These are phyloP conservation scores for Kwoniella dejecticola DNA, from an alignment of 768 basidiomycete genomes.

Conservation along the genomic window DNA sequence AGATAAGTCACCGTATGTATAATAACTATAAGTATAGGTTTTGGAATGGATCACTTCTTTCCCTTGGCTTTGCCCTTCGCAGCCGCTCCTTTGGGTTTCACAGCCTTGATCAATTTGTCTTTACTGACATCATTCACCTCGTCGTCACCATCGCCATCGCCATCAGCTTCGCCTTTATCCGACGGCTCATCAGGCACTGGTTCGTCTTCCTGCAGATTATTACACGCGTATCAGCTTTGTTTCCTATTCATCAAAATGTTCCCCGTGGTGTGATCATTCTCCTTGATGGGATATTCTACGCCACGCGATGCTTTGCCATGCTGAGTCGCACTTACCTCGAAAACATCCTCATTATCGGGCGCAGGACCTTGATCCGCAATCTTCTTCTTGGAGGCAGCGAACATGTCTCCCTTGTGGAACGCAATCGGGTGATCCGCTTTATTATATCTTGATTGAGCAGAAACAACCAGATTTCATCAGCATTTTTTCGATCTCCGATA, in stretches of 20 bases:
- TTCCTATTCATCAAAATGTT: not conserved
- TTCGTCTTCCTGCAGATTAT: conserved; percentile 37
- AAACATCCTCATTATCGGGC: conserved; percentile 90
- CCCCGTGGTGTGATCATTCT: too few species aligned
- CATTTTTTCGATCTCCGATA: not conserved
- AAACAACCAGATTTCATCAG: too few species aligned
- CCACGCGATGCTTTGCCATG: too few species aligned
- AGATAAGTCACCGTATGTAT: not conserved
- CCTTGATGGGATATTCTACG: too few species aligned
- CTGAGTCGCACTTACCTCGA: conserved; percentile 76
- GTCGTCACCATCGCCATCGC: conserved; percentile 59
- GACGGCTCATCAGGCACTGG: conserved; percentile 62
- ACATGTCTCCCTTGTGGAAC: conserved; percentile 77
- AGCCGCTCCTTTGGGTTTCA: conserved; percentile 50
- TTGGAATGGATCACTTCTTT: conserved; percentile 23
- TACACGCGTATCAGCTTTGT: not conserved
- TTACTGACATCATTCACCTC: conserved; percentile 62
- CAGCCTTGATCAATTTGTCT: conserved; percentile 66
- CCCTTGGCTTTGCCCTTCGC: conserved; percentile 51
- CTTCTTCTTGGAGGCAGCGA: conserved; percentile 81
- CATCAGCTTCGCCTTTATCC: conserved; percentile 58
- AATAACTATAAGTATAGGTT: too few species aligned
- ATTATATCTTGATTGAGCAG: too few species aligned
- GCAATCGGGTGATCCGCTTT: conserved; percentile 85
- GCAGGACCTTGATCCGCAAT: conserved; percentile 66